These are phyloP conservation scores for Parafenestella ontariensis DNA, from an alignment of 2,329 filamentous ascomycete species.

Conservation along the genomic window DNA sequence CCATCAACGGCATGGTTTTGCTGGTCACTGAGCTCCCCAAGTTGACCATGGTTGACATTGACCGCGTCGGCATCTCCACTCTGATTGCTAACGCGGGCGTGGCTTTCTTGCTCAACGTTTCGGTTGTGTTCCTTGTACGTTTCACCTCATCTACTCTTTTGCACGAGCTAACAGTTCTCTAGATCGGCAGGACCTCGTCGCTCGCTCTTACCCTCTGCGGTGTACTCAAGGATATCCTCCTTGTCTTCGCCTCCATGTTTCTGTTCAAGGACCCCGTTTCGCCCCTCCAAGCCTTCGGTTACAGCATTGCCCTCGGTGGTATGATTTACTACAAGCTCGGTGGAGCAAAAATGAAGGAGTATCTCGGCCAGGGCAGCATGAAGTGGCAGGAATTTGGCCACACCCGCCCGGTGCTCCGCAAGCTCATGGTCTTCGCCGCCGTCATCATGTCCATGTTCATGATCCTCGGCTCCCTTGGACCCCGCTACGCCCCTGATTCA, in stretches of 20 bases:
- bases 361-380: slow-evolving; percentile 73
- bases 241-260: slow-evolving; percentile 79
- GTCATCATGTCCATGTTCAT: slow-evolving; percentile 71
- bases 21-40: slow-evolving; percentile 76
- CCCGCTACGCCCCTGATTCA: slow-evolving; percentile 47
- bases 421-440: slow-evolving; percentile 73
- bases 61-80: slow-evolving; percentile 74
- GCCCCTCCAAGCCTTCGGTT: slow-evolving; percentile 80
- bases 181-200: slow-evolving; percentile 89
- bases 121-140: slow-evolving; percentile 83
- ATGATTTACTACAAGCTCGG: slow-evolving; percentile 89
- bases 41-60: slow-evolving; percentile 72
- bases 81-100: slow-evolving; percentile 79
- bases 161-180: slow-evolving; percentile 20
- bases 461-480: slow-evolving; percentile 64
- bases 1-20: slow-evolving; percentile 79
- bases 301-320: slow-evolving; percentile 78
- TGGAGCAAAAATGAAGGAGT: slow-evolving; percentile 81
- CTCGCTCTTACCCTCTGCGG: slow-evolving; percentile 86
- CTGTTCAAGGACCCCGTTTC: slow-evolving; percentile 82
- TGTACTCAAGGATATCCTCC: slow-evolving; percentile 86
- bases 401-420: slow-evolving; percentile 77
- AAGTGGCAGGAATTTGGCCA: slow-evolving; percentile 88
- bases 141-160: not conserved
- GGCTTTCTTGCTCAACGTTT: slow-evolving; percentile 83